Base-by-base conservation (phyloP, 2,329 filamentous ascomycete species). In the Elsinoe ampelina region DNA sequence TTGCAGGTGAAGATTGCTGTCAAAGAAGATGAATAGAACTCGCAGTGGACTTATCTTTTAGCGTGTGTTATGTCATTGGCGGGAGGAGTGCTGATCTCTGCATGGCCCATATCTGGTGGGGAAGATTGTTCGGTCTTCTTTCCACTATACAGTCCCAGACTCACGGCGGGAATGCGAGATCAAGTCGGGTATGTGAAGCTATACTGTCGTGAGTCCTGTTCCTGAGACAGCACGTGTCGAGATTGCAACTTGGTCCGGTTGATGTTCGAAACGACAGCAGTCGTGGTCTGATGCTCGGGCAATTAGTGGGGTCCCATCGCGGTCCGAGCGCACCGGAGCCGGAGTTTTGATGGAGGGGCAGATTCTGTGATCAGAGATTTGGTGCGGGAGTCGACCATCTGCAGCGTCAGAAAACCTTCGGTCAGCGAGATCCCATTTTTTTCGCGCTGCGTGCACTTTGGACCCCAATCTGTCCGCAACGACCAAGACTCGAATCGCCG, bases 21-120 rank as follows among this genome's bases (percentile, higher is more conserved):
- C 45, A n/a, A 34, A 34, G 26, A 50, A 22, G 26, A 35, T 26
- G 17, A 26, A 50, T 20, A 35, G 11, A 50, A 52, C 32, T 35
- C 39, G 34, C 48, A 10, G 48, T 38, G 13, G 32, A 52, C 48
- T 52, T 52, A 52, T 52, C 48, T 52, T 26, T 52, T 52, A 52
- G 48, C 48, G 48, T 39, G 17, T 38, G 26, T 39, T 52, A 38
- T 52, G 48, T 52, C 48, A 52, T 52, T 39, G 34, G 48, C 32
- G 48, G 15, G 48, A 52, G 32, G 48, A 45, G 41, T 45, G 41
- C 41, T 45, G 41, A 45, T 45, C 41, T 45, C 41, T 30, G 26
- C 26, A 30, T 30, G 26, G 26, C 26, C 4, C 26, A 30, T 30
- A 30, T 30, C 26, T 30, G 7, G 26, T 30, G 26, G 26, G 26